Evolutionary conservation across 1,284 basidiomycete species (phyloP).

Genomic region (Cryptococcus deneoformans): DNA sequence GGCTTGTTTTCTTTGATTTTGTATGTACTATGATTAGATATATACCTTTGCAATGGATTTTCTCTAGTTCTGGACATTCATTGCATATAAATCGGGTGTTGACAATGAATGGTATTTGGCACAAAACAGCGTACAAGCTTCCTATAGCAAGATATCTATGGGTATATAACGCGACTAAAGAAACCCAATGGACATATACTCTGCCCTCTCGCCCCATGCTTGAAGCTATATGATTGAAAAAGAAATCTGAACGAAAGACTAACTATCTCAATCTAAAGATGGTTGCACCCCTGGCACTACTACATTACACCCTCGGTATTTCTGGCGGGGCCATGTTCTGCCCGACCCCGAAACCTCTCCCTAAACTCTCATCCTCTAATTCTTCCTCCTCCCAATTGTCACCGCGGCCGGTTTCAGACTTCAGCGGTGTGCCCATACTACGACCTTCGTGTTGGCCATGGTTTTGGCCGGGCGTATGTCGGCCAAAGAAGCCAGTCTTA

Average conservation of each 20-base stretch:
- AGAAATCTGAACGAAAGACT: neutral
- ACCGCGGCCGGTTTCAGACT: neutral
- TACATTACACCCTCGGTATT: conserved; percentile 15
- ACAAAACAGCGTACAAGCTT: neutral
- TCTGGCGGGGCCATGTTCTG: conserved; percentile 22
- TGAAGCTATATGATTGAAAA: neutral
- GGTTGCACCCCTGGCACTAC: neutral
- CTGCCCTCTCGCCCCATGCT: neutral
- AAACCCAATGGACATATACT: neutral
- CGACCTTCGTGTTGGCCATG: neutral
- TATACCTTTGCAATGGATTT: conserved; percentile 4
- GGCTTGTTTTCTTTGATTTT: neutral
- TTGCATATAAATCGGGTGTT: neutral
- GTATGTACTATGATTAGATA: conserved; percentile 6
- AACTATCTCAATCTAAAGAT: neutral
- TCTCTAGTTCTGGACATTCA: neutral
- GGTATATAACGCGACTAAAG: neutral
- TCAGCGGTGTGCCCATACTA: conserved; percentile 7
- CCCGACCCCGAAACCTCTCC: conserved; percentile 16
- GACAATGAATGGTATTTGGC: neutral
- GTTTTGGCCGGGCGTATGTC: neutral
- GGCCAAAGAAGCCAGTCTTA: conserved; percentile 3
- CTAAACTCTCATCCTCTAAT: conserved; percentile 10
- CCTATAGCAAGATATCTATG: neutral
- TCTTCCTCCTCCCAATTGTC: conserved; percentile 5